Evolutionary conservation across 306 rosid genomes (phyloP).

Genomic region (Quercus ilex): DNA sequence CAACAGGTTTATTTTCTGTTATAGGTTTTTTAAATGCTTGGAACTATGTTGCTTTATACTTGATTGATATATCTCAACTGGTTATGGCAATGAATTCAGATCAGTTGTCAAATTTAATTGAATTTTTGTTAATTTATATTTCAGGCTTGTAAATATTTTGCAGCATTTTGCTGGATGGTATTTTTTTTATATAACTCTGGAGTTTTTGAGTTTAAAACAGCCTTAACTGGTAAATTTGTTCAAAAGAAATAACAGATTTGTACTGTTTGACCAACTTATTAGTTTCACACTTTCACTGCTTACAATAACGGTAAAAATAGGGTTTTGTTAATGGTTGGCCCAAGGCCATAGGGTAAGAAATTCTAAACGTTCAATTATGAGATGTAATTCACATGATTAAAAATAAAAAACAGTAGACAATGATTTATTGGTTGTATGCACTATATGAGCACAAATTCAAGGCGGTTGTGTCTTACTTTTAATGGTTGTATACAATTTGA

Average conservation of each 20-base stretch:
- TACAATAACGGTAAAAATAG: no score
- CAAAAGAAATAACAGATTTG: not conserved
- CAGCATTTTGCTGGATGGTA: not conserved
- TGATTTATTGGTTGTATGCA: no score
- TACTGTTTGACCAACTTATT: not conserved
- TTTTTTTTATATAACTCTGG: no score
- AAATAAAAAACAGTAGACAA: no score
- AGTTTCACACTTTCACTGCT: not conserved
- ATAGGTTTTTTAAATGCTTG: not conserved
- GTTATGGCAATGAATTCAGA: not conserved
- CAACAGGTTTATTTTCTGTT: conserved; percentile 43
- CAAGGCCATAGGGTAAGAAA: no score
- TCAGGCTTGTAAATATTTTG: not conserved
- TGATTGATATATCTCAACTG: not conserved
- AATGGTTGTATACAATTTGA: no score
- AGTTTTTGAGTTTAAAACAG: not conserved
- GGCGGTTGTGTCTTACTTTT: no score
- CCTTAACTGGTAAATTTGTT: not conserved
- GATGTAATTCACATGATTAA: no score
- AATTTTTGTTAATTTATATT: not conserved
- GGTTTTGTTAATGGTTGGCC: no score
- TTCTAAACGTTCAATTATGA: no score
- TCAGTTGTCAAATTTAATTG: not conserved
- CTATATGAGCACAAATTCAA: no score
- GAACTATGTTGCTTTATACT: not conserved